Evolutionary conservation across 2,329 filamentous ascomycete species (phyloP), one percentile per base, ranked within the genome.

Genomic region (Colletotrichum cordylinicola): DNA sequence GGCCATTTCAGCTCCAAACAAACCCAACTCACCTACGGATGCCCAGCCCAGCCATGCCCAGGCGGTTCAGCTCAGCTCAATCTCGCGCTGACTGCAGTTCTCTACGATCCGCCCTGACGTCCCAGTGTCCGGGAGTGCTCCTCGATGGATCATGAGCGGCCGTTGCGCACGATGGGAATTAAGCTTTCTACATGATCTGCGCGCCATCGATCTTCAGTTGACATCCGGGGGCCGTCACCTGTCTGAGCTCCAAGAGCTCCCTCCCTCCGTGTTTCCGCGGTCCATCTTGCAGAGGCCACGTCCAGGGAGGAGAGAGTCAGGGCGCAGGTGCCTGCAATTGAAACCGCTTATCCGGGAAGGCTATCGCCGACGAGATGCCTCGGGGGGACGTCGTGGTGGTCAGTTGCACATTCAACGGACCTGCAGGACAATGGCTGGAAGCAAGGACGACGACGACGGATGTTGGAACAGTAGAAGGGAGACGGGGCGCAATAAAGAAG

Each of bases 151-250:
- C 16, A 6, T n/a, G 16, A 67, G 43, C 64, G 24, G 33, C 35
- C 39, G 58, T 35, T 31, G 29, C 39, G 24, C 61, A 39, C 35
- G 39, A 58, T 62, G 18, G 31, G 37, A 64, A 62, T 75, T 64
- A 72, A 72, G 69, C 62, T 75, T 72, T 62, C 18, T 43, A 70
- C 69, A 67, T 29, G 56, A 72, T 62, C 43, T 67, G 39, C 69
- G 43, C 67, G 56, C 73, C 43, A 35, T 61, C 73, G 18, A 33
- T 67, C 62, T 67, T 72, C 61, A 64, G 69, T 75, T 68, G 55
- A 64, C 70, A 67, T n/a, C 15, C 60, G 35, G 64, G 56, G 56
- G 27, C 27, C 35, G n/a, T 39, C 21, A n/a, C 56, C 29, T 66
- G 72, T 35, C 39, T 35, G 55, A 72, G 67, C 27, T 31, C 52